Evolutionary conservation across 108 stramenopile species (phyloP).

Genomic region (Cafeteria roenbergensis): DNA sequence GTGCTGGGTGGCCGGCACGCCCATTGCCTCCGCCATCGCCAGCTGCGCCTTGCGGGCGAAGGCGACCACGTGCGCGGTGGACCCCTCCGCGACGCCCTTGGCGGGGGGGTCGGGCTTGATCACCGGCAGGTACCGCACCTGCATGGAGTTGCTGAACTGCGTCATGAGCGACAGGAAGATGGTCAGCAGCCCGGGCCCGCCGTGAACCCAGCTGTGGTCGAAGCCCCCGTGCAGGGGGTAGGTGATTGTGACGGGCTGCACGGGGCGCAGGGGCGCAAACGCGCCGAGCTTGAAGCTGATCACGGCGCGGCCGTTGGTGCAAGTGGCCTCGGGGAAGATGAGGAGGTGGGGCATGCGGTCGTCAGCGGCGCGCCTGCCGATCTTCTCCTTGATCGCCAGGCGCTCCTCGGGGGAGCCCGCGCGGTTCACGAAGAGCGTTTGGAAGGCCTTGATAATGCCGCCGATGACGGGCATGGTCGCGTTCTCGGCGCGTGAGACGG

Average conservation of each 20-base stretch:
- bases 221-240: conserved; percentile 17
- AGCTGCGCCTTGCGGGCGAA: conserved; percentile 1
- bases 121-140: conserved; percentile 10
- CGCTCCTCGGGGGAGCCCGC: background rate
- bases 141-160: background rate
- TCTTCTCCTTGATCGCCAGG: background rate
- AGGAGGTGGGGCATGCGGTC: background rate
- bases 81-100: background rate
- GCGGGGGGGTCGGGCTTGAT: background rate
- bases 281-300: conserved; percentile 21
- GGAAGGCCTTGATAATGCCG: background rate
- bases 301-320: conserved; percentile 18
- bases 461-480: background rate
- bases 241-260: conserved; percentile 25
- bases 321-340: conserved; percentile 28
- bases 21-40: conserved; percentile 16
- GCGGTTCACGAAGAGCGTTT: background rate
- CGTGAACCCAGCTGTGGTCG: conserved; percentile 14
- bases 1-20: conserved; percentile 18
- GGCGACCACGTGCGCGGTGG: background rate
- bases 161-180: background rate
- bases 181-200: conserved; percentile 5
- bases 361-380: background rate
- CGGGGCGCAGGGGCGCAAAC: conserved; percentile 14
- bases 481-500: background rate